phyloP scores from a whole-genome alignment of 768 basidiomycete genomes.

The Leccinum uliginosum region DNA sequence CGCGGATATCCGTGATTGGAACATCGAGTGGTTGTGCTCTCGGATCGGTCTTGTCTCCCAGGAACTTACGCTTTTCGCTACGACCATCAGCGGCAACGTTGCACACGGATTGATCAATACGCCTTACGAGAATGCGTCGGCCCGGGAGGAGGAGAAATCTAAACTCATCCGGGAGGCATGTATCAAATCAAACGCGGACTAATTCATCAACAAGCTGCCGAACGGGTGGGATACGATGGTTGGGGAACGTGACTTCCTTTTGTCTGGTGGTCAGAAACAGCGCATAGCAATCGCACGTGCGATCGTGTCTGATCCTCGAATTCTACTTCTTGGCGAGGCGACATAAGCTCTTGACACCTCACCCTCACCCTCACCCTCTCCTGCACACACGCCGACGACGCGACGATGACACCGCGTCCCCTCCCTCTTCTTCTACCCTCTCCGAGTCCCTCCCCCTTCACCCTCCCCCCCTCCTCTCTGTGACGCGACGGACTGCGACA shows the following conservation, averaged over 20 bases:
- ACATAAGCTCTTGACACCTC: too few species aligned
- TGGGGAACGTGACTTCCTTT: conserved; percentile 81
- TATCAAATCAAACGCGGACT: conserved; percentile 84
- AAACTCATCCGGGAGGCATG: conserved; percentile 82
- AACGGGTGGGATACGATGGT: conserved; percentile 84
- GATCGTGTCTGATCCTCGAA: too few species aligned
- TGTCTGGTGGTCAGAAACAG: conserved; percentile 85
- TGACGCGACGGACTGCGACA: too few species aligned
- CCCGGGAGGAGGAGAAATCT: conserved; percentile 73
- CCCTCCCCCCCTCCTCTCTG: too few species aligned
- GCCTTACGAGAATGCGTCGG: conserved; percentile 55
- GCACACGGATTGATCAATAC: conserved; percentile 83
- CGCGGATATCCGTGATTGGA: conserved; percentile 64
- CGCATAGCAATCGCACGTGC: conserved; percentile 88
- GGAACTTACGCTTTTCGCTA: conserved; percentile 83
- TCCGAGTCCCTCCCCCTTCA: too few species aligned
- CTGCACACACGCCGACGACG: too few species aligned
- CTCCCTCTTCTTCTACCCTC: too few species aligned
- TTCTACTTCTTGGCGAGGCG: too few species aligned
- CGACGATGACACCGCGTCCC: too few species aligned
- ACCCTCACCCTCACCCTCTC: too few species aligned
- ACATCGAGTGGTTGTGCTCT: conserved; percentile 79
- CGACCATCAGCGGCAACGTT: conserved; percentile 78
- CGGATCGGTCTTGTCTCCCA: conserved; percentile 89
- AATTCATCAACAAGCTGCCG: conserved; percentile 80